Evolutionary conservation across 1,139 yeast genomes (phyloP), one percentile per base, ranked within the genome.

Genomic region (Kurtzmaniella quercitrusa): DNA sequence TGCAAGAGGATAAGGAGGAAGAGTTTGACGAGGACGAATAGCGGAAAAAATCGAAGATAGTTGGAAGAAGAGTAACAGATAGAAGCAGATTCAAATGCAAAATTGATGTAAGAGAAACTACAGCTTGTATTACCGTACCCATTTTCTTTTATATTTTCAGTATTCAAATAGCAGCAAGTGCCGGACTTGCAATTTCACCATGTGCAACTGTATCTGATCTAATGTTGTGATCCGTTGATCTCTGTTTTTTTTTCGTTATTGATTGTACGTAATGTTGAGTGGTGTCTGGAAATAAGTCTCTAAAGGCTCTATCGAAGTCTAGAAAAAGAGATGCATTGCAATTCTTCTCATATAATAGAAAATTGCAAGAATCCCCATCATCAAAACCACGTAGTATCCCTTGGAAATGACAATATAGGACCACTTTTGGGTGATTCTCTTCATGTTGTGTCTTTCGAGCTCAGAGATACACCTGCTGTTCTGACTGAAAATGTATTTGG

Each of bases 401-500:
- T 70, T 72, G 39, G 79, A 76, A 41, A 74, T 59, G 12, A 77
- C 65, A 51, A 79, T 73, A 62, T 81, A 83, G 37, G 79, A 70
- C 68, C 85, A 63, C 53, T 79, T 79, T 40, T 72, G 67, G 51
- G 77, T 73, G 48, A 85, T 67, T 57, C 78, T 76, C 36, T 70
- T 63, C 57, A 81, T 60, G 65, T 86, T 86, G 56, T 81, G 80
- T 39, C 63, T 59, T 56, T 85, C 91, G 51, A 86, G 76, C 60
- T 86, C 94, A 43, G 71, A 64, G 38, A 86, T 71, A 53, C 87
- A 77, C 29, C 59, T 67, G 36, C 75, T 77, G 60, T 82, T 83
- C 65, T 83, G 80, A 46, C 70, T 70, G 60, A 85, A 87, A 41
- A 86, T 81, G 51, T 74, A 80, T 53, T 77, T 71, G 12, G 90